Base-by-base conservation (phyloP, 192 early-diverging fungal species). In the Radiomyces spectabilis region DNA sequence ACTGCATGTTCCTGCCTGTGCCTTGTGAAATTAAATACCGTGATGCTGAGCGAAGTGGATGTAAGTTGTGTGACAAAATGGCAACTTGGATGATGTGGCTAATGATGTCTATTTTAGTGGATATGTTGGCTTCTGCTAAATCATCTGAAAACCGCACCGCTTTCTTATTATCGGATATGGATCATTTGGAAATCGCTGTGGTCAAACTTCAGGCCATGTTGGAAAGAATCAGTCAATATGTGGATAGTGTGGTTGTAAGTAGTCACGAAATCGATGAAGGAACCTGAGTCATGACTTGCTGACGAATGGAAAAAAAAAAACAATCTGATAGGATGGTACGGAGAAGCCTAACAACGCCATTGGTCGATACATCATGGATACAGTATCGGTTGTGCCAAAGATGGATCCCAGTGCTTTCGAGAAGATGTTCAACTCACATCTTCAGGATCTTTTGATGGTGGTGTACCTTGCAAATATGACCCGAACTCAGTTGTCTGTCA, bases 391-490 rank as follows among this genome's bases (percentile, higher is more conserved):
- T 31, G 85, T 97, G 6, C 95, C 94, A 43, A 83, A 85, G 65
- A 80, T 98, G 29, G 87, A 95, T 61, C 63, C 83, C 29, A 72
- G 63, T 46, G 87, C 85, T 59, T 98, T 98, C 63, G 87, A 93
- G 57, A 84, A 88, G 56, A 85, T 92, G 76, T 95, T 96, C 83
- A 88, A 93, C 78, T 83, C 79, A 69, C 95, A 98, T 65, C 60
- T 97, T 52, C 85, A 92, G 77, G 95, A 98, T 72, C 75, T 98
- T 44, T 76, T 95, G 58, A 94, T 95, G 92, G 93, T 96, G 22
- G 87, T 92, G 26, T 94, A 98, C 59, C 79, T 98, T 37, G 87
- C 92, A 53, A 91, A 94, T 75, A 86, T 98, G 64, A 94, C 95
- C 25, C 82, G 93, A 53, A 91, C 90, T 18, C 95, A 98, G 75